Evolutionary conservation across 2,329 filamentous ascomycete genomes (phyloP).

Genomic region (Myriosclerotinia duriaeana): DNA sequence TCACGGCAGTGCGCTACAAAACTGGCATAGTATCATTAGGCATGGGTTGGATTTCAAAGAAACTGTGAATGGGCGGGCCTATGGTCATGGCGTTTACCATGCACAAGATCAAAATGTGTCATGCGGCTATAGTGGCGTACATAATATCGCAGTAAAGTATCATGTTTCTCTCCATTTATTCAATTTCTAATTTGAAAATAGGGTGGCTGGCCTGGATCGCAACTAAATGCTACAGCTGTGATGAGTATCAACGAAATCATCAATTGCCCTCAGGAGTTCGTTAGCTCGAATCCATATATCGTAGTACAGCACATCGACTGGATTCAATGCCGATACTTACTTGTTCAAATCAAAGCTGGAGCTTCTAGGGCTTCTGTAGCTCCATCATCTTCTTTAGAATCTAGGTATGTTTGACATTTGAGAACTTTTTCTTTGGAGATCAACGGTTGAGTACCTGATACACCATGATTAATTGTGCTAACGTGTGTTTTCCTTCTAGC

Average conservation of each 20-base stretch:
- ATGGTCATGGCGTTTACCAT: slow-evolving; percentile 81
- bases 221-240: slow-evolving; percentile 57
- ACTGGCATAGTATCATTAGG: slow-evolving; percentile 90
- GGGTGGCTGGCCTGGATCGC: slow-evolving; percentile 64
- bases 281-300: slow-evolving; percentile 56
- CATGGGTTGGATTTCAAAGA: slow-evolving; percentile 73
- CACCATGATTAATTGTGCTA: neutral
- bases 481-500: neutral
- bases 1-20: slow-evolving; percentile 74
- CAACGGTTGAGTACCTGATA: neutral
- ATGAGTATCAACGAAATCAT: slow-evolving; percentile 84
- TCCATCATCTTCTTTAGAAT: neutral
- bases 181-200: slow-evolving; percentile 25
- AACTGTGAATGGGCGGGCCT: slow-evolving; percentile 64
- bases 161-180: neutral
- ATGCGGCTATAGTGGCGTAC: slow-evolving; percentile 26
- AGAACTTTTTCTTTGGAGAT: neutral
- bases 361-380: neutral
- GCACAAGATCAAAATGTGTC: slow-evolving; percentile 60
- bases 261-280: slow-evolving; percentile 66
- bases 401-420: neutral
- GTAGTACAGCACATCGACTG: slow-evolving; percentile 77
- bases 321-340: slow-evolving; percentile 87
- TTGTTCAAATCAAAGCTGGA: slow-evolving; percentile 49
- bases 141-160: slow-evolving; percentile 26